A percentile compares a stretch with the other conserved stretches of the same genome.
These are phyloP conservation scores for Lizonia empirigonia DNA, from an alignment of 2,329 filamentous ascomycete genomes.

Conservation along the genomic window DNA sequence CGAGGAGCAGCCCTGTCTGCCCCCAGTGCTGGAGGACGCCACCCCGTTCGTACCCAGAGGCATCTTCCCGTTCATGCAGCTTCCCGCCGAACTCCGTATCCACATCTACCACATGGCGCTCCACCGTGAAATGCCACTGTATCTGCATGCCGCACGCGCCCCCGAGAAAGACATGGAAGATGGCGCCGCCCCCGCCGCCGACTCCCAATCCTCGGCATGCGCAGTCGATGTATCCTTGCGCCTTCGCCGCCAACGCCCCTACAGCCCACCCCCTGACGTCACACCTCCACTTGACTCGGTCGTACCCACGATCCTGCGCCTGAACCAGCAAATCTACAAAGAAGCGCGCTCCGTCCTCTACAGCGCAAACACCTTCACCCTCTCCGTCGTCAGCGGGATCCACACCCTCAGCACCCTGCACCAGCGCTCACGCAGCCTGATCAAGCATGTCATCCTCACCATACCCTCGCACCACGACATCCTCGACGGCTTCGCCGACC, in stretches of 20 bases:
- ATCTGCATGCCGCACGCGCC: constrained; percentile 33
- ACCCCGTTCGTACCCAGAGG: background rate
- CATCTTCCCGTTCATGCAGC: constrained; percentile 49
- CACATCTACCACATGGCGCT: constrained; percentile 52
- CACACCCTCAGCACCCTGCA: constrained; percentile 49
- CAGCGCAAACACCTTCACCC: constrained; percentile 41
- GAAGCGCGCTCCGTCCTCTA: constrained; percentile 43
- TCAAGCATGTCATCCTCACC: constrained; percentile 52
- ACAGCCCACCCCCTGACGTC: constrained; percentile 1
- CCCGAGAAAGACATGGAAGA: constrained; percentile 21
- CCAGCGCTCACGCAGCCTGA: constrained; percentile 51
- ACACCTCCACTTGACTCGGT: constrained; percentile 38
- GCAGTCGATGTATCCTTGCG: background rate
- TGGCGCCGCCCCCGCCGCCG: background rate
- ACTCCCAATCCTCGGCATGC: background rate
- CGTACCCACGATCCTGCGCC: constrained; percentile 47
- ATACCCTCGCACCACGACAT: constrained; percentile 55
- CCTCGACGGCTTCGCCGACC: constrained; percentile 53
- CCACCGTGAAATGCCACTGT: constrained; percentile 34
- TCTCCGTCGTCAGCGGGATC: constrained; percentile 48
- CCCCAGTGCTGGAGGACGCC: background rate
- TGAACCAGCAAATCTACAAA: constrained; percentile 48
- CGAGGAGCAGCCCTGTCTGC: constrained; percentile 23
- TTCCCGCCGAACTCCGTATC: constrained; percentile 55
- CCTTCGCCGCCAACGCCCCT: background rate